Evolutionary conservation across 163 green algal genomes (phyloP), one percentile per base, ranked within the genome.

Genomic region (Scenedesmus sp.): DNA sequence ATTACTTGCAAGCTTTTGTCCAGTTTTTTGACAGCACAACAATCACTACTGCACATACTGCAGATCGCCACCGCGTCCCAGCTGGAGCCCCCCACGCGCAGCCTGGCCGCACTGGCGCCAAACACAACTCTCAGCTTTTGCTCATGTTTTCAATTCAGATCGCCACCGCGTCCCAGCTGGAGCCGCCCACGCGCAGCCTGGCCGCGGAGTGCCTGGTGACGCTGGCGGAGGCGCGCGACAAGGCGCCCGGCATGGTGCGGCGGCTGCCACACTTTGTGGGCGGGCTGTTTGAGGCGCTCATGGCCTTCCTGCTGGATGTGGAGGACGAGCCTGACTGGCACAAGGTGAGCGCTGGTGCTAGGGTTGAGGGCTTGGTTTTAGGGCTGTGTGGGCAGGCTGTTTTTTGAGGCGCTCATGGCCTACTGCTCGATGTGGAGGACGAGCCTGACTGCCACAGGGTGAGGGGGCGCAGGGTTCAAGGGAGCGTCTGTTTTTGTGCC

Each of bases 171-270:
- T 88, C 94, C 15, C 57, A 95, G 13, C 94, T 99, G 73, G 97
- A 99, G 82, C 94, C 97, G 8, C 87, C 93, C n/a, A 98, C 96
- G 5, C 95, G 98, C 86, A 94, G 91, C 83, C 94, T 94, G 74
- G 98, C 98, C 4, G 96, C 96, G 6, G 98, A 99, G 95, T 99
- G 99, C 76, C 93, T 99, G 87, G 96, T 99, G 26, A 99, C 98
- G 56, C 95, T 99, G 87, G 97, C 96, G 52, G 98, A 99, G 94
- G 97, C 97, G 70, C 93, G 98, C 26, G 98, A 99, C 74, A 98
- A 99, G 89, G 88, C 88, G 7, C 88, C 88, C 46, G 88, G 88
- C 81, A 92, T 92, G 98, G 98, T 99, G 95, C 96, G 98, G 92
- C 98, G 98, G 94, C 95, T 99, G 73, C 98, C 98, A 23, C 94